These are phyloP conservation scores for Tympanopsis confertula DNA, from an alignment of 2,329 filamentous ascomycete species.

Conservation along the genomic window DNA sequence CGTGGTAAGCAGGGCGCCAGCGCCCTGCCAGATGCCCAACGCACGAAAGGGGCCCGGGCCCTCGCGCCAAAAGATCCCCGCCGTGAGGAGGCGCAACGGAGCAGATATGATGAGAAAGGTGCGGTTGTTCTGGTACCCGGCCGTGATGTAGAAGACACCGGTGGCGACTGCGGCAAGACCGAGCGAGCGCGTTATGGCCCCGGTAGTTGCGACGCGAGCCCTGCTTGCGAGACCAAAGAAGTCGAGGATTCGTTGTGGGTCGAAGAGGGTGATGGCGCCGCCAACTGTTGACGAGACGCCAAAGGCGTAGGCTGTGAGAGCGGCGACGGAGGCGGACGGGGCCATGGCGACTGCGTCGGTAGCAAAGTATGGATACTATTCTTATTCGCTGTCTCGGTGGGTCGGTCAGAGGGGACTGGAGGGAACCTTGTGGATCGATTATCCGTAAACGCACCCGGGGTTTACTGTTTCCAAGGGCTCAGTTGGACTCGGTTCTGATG, in stretches of 20 bases:
- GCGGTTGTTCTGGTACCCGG: neutral
- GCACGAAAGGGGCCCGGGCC: neutral
- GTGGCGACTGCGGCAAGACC: neutral
- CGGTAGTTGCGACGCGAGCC: neutral
- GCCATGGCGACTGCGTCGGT: neutral
- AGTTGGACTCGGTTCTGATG: too few relatives aligned
- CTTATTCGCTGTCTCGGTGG: too few relatives aligned
- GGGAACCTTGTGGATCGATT: too few relatives aligned
- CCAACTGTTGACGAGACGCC: neutral
- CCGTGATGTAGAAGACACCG: neutral
- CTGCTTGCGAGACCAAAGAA: neutral
- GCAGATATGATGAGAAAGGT: neutral
- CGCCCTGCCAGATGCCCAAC: neutral
- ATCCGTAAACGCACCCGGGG: too few relatives aligned
- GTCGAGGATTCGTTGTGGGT: neutral
- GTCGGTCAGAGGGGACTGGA: too few relatives aligned
- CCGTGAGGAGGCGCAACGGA: neutral
- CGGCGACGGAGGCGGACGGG: too few relatives aligned
- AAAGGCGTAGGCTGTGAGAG: neutral
- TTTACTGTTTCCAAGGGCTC: too few relatives aligned
- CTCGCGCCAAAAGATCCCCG: neutral
- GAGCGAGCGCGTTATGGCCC: neutral
- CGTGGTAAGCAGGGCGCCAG: neutral
- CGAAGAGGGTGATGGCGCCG: neutral
- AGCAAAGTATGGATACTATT: too few relatives aligned